Base-by-base conservation (phyloP, 2,329 filamentous ascomycete genomes). In the Pyrenophora tritici-repentis region DNA sequence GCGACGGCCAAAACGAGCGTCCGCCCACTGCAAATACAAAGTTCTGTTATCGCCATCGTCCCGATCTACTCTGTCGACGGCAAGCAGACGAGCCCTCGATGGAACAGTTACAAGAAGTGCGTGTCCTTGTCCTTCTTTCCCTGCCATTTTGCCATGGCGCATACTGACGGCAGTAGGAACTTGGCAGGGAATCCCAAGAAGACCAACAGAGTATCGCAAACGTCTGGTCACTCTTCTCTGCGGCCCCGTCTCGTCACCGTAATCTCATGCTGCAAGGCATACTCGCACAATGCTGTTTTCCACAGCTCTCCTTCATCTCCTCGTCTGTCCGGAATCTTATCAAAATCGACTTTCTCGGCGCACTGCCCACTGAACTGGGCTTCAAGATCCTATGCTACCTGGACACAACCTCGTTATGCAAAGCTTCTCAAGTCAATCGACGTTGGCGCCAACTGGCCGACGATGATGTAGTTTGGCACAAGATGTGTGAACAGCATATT, bases 401-500 rank as follows among this genome's bases (percentile, higher is more conserved):
- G 51, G 94, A 99, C 73, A 97, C 93, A 1, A 88, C 89, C 2
- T 97, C 93, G 0, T 82, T 99, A 0, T 97, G 94, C 79, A 96
- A 96, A 73, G 93, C 94, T 1, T 91, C 94, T 0, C 92, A 97
- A 73, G 94, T 99, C 47, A 97, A 91, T 71, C 85, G 86, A 51
- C 83, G 87, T 63, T 99, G 94, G 94, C 84, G 90, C 56, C 84
- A 84, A 50, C 78, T 99, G 34, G 93, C 94, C n/a, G 94, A 97
- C 65, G 93, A 97, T 68, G 93, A 99, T 72, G 89, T 96, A 7
- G 93, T 99, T 3, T 99, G 94, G 94, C 90, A 97, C 70, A 89
- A 88, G 58, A 97, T 97, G 92, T 99, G 94, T 71, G 91, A 96
- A 73, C 93, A 97, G 70, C 92, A 96, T 73, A 95, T 97, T 63